These are phyloP conservation scores for Arbutus unedo DNA, from an alignment of 148 eudicot genomes.

Conservation along the genomic window DNA sequence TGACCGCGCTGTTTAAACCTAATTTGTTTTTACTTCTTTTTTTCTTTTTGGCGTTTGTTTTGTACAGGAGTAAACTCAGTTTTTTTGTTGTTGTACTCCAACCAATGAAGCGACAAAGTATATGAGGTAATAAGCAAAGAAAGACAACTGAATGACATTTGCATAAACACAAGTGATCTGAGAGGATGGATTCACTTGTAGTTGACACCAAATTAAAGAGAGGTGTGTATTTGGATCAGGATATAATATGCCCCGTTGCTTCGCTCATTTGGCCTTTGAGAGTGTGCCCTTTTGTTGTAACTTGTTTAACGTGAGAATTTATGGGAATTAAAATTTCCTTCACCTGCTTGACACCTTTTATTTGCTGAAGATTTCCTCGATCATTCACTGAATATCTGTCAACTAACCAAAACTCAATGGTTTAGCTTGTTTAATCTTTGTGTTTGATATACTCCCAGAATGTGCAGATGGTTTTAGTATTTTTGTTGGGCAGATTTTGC, in stretches of 20 bases:
- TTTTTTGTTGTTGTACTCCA: background rate
- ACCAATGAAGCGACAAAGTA: background rate
- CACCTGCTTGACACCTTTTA: background rate
- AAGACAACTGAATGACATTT: background rate
- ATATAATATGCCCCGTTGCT: background rate
- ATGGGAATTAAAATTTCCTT: background rate
- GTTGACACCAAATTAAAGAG: background rate
- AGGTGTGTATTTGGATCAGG: background rate
- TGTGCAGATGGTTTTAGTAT: background rate
- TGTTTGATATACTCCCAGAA: background rate
- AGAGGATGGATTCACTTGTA: background rate
- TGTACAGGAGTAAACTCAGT: no score
- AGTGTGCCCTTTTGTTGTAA: background rate
- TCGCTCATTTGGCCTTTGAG: background rate
- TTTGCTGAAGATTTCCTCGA: background rate
- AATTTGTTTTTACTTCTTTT: background rate
- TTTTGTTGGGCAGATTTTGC: background rate
- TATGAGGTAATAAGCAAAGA: background rate
- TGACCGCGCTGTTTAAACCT: background rate
- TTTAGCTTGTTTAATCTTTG: background rate
- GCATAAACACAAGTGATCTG: background rate
- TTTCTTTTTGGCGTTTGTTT: background rate
- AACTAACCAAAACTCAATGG: background rate
- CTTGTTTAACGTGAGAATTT: background rate
- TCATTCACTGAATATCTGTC: background rate